Evolutionary conservation across 345 rosid species (phyloP).

Genomic region (Brassica carinata): DNA sequence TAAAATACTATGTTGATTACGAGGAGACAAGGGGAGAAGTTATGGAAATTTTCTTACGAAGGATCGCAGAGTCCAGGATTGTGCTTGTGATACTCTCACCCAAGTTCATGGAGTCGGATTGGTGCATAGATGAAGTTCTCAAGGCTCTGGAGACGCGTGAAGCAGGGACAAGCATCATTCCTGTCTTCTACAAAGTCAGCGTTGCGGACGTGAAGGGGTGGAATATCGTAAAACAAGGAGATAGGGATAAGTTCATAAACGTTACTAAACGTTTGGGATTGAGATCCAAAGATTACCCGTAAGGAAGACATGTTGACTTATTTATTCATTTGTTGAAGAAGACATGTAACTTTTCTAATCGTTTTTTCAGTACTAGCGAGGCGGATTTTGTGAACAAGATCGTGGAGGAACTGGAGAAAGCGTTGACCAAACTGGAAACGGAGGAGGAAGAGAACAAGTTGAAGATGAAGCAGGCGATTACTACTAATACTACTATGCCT

Average conservation of each 20-base stretch:
- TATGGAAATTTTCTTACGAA: not conserved
- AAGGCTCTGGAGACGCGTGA: not conserved
- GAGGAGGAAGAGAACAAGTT: not conserved
- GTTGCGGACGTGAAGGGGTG: constrained; percentile 9
- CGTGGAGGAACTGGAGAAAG: not conserved
- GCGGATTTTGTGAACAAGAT: not conserved
- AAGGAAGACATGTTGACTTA: not conserved
- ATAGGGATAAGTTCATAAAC: not conserved
- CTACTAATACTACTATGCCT: not conserved
- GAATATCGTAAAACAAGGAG: not conserved
- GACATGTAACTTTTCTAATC: no score
- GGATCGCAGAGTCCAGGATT: constrained; percentile 15
- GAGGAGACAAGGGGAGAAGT: constrained; percentile 18
- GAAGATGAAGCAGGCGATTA: not conserved
- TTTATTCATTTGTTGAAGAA: not conserved
- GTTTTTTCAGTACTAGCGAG: not conserved
- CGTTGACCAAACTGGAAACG: not conserved
- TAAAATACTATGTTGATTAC: not conserved
- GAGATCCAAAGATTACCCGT: not conserved
- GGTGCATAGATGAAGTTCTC: constrained; percentile 32
- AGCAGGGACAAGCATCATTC: constrained; percentile 11
- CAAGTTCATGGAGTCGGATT: constrained; percentile 11
- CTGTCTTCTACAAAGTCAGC: constrained; percentile 27
- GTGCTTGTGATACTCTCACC: constrained; percentile 24
- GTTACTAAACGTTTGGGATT: no score